phyloP scores from a whole-genome alignment of 1,139 yeast genomes.

The Lodderomyces metapsilosis region DNA sequence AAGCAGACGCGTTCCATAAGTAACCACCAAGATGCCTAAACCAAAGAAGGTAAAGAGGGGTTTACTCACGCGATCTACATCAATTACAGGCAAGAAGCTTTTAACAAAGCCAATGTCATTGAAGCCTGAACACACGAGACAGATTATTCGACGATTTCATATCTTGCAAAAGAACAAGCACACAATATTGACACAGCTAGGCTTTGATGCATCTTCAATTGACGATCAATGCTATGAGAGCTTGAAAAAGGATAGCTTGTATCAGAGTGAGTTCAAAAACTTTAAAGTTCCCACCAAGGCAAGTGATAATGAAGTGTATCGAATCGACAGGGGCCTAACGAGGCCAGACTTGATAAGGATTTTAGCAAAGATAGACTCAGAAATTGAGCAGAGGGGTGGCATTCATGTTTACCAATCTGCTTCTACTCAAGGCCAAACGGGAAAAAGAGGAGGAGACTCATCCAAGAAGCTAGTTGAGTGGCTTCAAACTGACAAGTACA shows the following conservation, averaged over 20 bases:
- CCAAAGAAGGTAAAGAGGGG: constrained; percentile 16
- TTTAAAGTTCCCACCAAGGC: constrained; percentile 12
- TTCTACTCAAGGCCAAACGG: constrained; percentile 78
- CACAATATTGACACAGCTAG: constrained; percentile 31
- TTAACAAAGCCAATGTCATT: constrained; percentile 30
- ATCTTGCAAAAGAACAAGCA: constrained; percentile 53
- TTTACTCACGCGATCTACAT: constrained; percentile 22
- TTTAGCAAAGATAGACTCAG: constrained; percentile 58
- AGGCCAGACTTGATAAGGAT: constrained; percentile 20
- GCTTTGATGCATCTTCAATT: constrained; percentile 10
- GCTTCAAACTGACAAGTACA: constrained; percentile 36
- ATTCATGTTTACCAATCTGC: constrained; percentile 79
- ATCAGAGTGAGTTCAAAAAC: constrained; percentile 6
- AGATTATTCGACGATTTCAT: constrained; percentile 67
- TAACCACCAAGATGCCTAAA: not conserved
- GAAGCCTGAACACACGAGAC: constrained; percentile 68
- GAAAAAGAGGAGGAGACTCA: constrained; percentile 84
- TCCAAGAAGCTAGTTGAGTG: constrained; percentile 72
- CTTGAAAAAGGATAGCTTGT: constrained; percentile 11
- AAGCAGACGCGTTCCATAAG: not conserved
- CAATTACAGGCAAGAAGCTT: constrained; percentile 29
- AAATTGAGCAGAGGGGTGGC: constrained; percentile 65
- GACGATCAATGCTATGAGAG: constrained; percentile 24
- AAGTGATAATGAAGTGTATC: constrained; percentile 17
- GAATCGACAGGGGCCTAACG: constrained; percentile 20